Evolutionary conservation across 805 yeast species (phyloP).

Genomic region (Kazachstania bromeliacearum): DNA sequence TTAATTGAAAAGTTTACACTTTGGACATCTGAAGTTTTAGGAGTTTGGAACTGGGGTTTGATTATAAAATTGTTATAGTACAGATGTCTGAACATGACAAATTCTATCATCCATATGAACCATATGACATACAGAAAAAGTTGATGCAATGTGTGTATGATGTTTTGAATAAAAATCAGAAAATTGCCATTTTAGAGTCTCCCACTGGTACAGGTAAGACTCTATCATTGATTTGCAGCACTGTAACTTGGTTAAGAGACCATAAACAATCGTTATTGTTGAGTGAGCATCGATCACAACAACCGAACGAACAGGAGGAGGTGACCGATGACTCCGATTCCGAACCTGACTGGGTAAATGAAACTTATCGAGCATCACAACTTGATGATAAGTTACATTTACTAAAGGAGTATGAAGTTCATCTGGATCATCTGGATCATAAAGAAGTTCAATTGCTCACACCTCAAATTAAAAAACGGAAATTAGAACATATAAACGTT

Average conservation of each 20-base stretch:
- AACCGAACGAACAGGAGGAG: conserved; percentile 28
- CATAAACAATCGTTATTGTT: conserved; percentile 27
- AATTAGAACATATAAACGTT: conserved; percentile 9
- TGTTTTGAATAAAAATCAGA: conserved; percentile 39
- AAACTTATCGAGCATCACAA: conserved; percentile 28
- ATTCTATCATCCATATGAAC: conserved; percentile 66
- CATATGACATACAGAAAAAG: conserved; percentile 68
- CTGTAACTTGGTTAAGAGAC: conserved; percentile 72
- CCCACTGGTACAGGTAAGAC: conserved; percentile 97
- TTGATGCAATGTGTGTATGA: conserved; percentile 71
- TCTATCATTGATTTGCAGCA: conserved; percentile 71
- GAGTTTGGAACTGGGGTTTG: not conserved
- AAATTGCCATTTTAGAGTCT: conserved; percentile 77
- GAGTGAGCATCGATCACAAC: conserved; percentile 7
- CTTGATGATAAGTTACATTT: conserved; percentile 17
- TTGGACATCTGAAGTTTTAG: too few relatives aligned
- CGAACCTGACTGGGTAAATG: conserved; percentile 65
- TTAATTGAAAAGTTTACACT: too few relatives aligned
- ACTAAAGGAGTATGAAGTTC: conserved; percentile 30
- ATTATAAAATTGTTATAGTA: not conserved
- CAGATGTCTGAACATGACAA: not conserved
- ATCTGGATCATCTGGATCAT: conserved; percentile 12
- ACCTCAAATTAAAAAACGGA: too few relatives aligned
- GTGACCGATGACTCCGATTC: not conserved
- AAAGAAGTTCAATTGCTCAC: not conserved